phyloP scores from a whole-genome alignment of 2,329 filamentous ascomycete genomes.

The Waltergamsia citrina region DNA sequence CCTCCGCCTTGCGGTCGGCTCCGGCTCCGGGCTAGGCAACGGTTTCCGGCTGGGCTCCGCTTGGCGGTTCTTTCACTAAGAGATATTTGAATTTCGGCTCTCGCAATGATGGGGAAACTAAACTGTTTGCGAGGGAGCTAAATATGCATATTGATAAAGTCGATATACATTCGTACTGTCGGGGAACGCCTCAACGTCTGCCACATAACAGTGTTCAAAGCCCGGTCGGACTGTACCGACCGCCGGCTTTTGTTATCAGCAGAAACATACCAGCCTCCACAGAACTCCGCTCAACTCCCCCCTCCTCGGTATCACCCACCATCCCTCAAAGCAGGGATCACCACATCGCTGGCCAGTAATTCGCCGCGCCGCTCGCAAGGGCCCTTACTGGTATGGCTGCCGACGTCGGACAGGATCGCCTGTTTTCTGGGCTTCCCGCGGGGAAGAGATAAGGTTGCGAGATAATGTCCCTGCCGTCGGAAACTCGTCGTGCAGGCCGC shows the following conservation, averaged over 20 bases:
- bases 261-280: no score
- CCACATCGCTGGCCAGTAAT: no score
- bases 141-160: no score
- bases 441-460: neutral
- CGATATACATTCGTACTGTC: constrained; percentile 1
- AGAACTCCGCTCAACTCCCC: neutral
- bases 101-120: no score
- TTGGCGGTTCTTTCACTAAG: no score
- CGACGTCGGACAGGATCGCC: no score
- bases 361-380: neutral
- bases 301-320: neutral
- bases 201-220: neutral
- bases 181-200: neutral
- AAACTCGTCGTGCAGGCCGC: neutral
- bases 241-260: neutral
- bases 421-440: neutral
- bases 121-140: no score
- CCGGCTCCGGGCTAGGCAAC: neutral
- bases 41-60: neutral
- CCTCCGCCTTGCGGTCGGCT: neutral
- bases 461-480: neutral
- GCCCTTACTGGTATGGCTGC: neutral
- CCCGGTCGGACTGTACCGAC: neutral
- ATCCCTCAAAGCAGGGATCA: neutral
- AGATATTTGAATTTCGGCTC: no score